A percentile compares a stretch with the other conserved stretches of the same genome.
Evolutionary conservation across 2,329 filamentous ascomycete species (phyloP).

Genomic region (Leptographium lundbergii): DNA sequence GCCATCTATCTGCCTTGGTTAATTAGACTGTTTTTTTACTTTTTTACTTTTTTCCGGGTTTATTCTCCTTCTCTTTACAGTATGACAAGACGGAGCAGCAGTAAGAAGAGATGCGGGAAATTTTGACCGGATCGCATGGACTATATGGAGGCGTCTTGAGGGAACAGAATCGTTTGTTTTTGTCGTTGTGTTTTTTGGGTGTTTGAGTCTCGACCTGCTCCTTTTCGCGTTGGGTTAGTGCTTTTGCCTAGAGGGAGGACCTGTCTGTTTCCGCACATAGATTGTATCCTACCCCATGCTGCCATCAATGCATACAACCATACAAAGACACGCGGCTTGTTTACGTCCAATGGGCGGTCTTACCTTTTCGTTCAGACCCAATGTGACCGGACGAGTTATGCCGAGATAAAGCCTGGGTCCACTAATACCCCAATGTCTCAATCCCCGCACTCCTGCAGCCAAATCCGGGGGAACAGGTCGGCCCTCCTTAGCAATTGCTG

Average conservation of each 20-base stretch:
- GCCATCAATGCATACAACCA: neutral
- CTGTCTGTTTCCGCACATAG: neutral
- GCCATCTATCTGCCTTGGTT: neutral
- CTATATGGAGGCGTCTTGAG: neutral
- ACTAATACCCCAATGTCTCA: too few relatives aligned
- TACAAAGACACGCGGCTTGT: neutral
- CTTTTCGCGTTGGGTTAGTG: neutral
- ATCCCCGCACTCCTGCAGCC: too few relatives aligned
- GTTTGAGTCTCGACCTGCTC: neutral
- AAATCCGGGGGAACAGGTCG: too few relatives aligned
- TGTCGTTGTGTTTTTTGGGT: neutral
- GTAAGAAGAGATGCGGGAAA: neutral
- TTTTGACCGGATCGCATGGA: neutral
- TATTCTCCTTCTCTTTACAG: neutral
- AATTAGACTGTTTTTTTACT: neutral
- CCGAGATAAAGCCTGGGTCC: too few relatives aligned
- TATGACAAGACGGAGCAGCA: neutral
- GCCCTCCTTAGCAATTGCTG: too few relatives aligned
- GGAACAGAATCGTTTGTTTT: neutral
- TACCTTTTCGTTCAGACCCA: too few relatives aligned
- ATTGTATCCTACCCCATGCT: neutral
- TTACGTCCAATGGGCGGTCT: neutral
- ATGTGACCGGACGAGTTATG: too few relatives aligned
- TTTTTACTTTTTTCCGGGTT: neutral
- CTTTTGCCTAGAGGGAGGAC: neutral